Conservation (phyloP, 441 rosid species). For the Hura crepitans region DNA sequence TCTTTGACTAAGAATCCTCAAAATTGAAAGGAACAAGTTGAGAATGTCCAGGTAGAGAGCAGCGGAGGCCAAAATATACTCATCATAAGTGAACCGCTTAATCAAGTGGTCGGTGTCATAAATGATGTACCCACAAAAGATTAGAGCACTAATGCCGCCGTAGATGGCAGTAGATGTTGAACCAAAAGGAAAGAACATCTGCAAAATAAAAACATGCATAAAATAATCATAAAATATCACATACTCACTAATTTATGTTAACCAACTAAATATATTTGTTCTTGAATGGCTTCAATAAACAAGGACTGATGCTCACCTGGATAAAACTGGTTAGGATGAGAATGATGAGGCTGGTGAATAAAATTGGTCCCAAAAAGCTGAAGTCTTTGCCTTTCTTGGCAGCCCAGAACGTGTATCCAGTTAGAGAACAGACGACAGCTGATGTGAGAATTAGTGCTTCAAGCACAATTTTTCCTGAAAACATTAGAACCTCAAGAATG, state of each 20-base stretch:
- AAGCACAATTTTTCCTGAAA: slow-evolving; percentile 78
- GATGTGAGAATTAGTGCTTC: slow-evolving; percentile 82
- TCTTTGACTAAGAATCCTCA: slow-evolving; percentile 62
- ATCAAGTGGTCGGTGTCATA: slow-evolving; percentile 82
- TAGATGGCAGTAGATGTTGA: slow-evolving; percentile 64
- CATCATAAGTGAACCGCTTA: slow-evolving; percentile 83
- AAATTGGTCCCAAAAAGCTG: slow-evolving; percentile 77
- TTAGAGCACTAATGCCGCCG: slow-evolving; percentile 69
- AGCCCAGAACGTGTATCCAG: slow-evolving; percentile 96
- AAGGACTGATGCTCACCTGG: slow-evolving; percentile 44
- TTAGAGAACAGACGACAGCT: slow-evolving; percentile 71
- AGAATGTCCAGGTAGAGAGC: slow-evolving; percentile 83
- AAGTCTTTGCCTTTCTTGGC: slow-evolving; percentile 89
- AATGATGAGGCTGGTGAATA: slow-evolving; percentile 73
- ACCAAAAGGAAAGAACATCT: slow-evolving; percentile 87
- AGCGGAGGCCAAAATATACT: slow-evolving; percentile 76
- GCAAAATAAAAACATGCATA: slow-evolving; percentile 13
- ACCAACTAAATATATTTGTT: not conserved
- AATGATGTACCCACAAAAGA: slow-evolving; percentile 81
- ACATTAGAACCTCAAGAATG: not conserved
- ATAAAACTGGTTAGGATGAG: slow-evolving; percentile 72
- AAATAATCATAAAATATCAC: not conserved
- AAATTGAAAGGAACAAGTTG: slow-evolving; percentile 75
- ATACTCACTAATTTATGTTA: not conserved
- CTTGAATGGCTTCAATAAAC: not conserved